Evolutionary conservation across 192 early-diverging fungal species (phyloP).

Genomic region (Paraglomus brasilianum): DNA sequence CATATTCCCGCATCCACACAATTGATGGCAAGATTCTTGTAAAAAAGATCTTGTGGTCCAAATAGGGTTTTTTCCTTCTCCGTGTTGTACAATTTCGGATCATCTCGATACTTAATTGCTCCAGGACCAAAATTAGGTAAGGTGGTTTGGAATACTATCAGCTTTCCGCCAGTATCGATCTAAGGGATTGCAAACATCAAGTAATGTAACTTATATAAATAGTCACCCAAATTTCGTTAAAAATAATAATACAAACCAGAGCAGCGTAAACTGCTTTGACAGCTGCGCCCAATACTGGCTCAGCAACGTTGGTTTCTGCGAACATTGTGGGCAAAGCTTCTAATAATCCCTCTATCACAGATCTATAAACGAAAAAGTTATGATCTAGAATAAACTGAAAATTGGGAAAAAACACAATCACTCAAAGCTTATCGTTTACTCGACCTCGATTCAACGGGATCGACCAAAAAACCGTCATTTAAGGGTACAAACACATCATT

Average conservation of each 20-base stretch:
- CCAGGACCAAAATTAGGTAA: constrained; percentile 88
- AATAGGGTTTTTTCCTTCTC: constrained; percentile 91
- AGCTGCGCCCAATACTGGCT: constrained; percentile 80
- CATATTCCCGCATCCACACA: constrained; percentile 80
- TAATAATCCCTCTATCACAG: constrained; percentile 77
- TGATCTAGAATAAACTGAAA: neutral
- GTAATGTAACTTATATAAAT: neutral
- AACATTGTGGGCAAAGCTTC: constrained; percentile 82
- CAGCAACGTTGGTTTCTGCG: constrained; percentile 68
- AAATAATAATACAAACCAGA: constrained; percentile 51
- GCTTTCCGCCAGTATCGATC: constrained; percentile 80
- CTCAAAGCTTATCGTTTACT: constrained; percentile 1
- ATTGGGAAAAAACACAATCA: constrained; percentile 22
- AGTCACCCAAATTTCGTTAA: neutral
- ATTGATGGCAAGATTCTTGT: constrained; percentile 79
- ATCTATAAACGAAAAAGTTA: constrained; percentile 39
- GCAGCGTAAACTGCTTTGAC: constrained; percentile 73
- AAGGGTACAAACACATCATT: constrained; percentile 94
- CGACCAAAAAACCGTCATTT: constrained; percentile 86
- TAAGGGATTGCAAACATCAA: constrained; percentile 28
- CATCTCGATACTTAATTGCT: constrained; percentile 83
- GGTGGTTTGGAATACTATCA: constrained; percentile 85
- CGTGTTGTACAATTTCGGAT: constrained; percentile 83
- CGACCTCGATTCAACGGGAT: constrained; percentile 75
- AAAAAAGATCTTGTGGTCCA: constrained; percentile 84